Percentiles rank a stretch among this genome's conserved stretches.
phyloP scores from a whole-genome alignment of 768 basidiomycete genomes.

The Tulasnella sp. region DNA sequence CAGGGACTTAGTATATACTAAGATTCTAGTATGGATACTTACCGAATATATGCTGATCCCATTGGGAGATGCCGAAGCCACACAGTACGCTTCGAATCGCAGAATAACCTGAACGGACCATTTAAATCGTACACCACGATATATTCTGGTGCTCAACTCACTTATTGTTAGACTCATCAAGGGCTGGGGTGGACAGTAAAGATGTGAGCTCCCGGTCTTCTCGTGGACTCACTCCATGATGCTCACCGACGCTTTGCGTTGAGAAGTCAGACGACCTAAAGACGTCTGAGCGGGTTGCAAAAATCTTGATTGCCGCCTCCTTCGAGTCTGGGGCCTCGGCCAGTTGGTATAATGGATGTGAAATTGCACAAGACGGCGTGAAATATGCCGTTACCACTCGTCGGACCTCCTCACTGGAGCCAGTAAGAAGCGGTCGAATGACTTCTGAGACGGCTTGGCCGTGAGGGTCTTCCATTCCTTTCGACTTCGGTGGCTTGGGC shows the following conservation, averaged over 20 bases:
- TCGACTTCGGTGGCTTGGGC: too few species aligned
- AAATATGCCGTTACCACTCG: not conserved
- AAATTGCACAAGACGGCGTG: not conserved
- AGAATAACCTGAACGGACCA: not conserved
- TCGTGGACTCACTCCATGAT: not conserved
- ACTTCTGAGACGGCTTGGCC: conserved; percentile 6
- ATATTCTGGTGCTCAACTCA: not conserved
- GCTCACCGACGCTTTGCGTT: not conserved
- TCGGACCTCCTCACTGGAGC: not conserved
- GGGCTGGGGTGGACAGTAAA: not conserved
- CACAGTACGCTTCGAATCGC: conserved; percentile 1
- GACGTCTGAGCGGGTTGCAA: not conserved
- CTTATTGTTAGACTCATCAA: conserved; percentile 5
- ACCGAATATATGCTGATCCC: not conserved
- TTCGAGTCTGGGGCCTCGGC: not conserved
- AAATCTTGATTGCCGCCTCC: not conserved
- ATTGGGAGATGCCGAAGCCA: not conserved
- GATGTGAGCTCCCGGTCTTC: not conserved
- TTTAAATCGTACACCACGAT: not conserved
- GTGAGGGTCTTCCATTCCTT: conserved; percentile 3
- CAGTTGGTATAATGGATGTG: conserved; percentile 8
- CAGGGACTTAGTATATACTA: not conserved
- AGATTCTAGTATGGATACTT: too few species aligned
- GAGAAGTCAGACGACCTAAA: not conserved
- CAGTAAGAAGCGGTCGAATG: conserved; percentile 1